Evolutionary conservation across 306 rosid species (phyloP).

Genomic region (Cucurbita pepo): DNA sequence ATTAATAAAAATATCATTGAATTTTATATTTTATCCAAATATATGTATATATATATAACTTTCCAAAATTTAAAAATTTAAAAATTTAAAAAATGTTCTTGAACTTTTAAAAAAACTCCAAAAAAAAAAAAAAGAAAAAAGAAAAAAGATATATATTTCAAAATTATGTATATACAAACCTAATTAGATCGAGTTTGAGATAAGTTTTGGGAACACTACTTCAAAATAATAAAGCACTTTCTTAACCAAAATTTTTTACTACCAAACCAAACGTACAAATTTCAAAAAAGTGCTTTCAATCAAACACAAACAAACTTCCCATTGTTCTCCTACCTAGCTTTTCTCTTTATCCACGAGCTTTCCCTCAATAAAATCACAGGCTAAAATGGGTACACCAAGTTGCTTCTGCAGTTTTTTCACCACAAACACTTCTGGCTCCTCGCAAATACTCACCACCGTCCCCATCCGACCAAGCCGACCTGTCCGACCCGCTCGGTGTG

Average conservation of each 20-base stretch:
- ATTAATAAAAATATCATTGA: too few relatives aligned
- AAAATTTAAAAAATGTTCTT: too few relatives aligned
- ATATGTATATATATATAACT: too few relatives aligned
- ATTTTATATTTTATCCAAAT: too few relatives aligned
- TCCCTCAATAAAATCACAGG: constrained; percentile 65
- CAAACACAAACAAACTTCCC: background rate
- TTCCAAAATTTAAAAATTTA: too few relatives aligned
- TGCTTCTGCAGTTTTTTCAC: constrained; percentile 80
- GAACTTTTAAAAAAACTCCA: too few relatives aligned
- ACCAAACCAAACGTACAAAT: background rate
- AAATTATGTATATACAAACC: too few relatives aligned
- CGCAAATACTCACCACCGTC: constrained; percentile 64
- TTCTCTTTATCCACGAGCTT: constrained; percentile 40
- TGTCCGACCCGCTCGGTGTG: constrained; percentile 87
- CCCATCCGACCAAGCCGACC: constrained; percentile 91
- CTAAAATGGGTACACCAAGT: constrained; percentile 44
- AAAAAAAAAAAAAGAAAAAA: too few relatives aligned
- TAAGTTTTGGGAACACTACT: background rate
- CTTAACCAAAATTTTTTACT: background rate
- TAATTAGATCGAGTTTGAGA: too few relatives aligned
- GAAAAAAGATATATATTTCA: too few relatives aligned
- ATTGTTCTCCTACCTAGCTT: background rate
- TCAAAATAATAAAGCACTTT: background rate
- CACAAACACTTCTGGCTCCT: constrained; percentile 77
- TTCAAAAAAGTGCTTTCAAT: background rate